Evolutionary conservation across 441 rosid genomes (phyloP).

Genomic region (Brassica balearica): DNA sequence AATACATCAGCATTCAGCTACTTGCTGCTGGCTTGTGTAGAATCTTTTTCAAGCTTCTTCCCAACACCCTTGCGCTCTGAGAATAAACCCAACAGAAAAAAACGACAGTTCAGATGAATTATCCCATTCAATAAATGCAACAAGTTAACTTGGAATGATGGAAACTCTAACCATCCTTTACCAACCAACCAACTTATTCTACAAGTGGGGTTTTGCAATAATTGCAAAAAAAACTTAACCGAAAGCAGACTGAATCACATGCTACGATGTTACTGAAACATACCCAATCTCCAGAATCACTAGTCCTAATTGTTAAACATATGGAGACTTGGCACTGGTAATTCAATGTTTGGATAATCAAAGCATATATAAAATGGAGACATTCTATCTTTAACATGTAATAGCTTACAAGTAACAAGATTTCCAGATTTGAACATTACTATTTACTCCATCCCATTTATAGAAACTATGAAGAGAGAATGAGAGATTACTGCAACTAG

Average conservation of each 20-base stretch:
- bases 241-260: neutral
- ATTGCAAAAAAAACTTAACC: neutral
- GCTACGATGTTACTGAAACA: neutral
- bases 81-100: neutral
- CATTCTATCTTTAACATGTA: too few species aligned
- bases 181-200: conserved; percentile 4
- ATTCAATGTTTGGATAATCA: too few species aligned
- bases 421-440: conserved; percentile 9
- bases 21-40: conserved; percentile 40
- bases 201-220: conserved; percentile 7
- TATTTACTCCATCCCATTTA: neutral
- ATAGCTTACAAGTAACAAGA: too few species aligned
- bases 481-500: neutral
- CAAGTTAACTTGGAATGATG: neutral
- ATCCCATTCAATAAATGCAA: neutral
- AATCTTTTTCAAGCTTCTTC: conserved; percentile 23
- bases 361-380: too few species aligned
- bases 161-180: neutral
- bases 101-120: neutral
- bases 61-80: neutral
- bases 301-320: neutral
- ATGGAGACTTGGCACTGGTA: neutral
- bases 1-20: conserved; percentile 28
- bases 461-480: conserved; percentile 7
- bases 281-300: conserved; percentile 17